Percentiles rank a stretch among this genome's conserved stretches.
phyloP scores from a whole-genome alignment of 1,284 basidiomycete species.

The Trichosporon sp. region DNA sequence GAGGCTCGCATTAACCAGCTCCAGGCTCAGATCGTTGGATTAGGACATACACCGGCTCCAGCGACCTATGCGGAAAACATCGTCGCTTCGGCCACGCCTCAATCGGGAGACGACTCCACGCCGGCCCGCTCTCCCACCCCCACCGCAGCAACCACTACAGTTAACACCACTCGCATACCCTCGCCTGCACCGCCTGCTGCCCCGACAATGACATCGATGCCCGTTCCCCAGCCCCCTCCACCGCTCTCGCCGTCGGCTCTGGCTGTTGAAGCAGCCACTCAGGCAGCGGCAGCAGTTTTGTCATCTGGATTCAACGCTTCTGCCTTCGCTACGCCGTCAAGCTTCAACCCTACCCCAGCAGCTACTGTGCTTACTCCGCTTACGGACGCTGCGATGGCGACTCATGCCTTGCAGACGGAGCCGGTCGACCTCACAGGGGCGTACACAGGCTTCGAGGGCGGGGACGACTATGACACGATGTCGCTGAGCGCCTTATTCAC shows the following conservation, averaged over 20 bases:
- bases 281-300: neutral
- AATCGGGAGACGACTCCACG: neutral
- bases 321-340: neutral
- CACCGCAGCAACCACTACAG: too few relatives aligned
- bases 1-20: neutral
- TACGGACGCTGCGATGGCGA: neutral
- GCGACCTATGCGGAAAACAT: neutral
- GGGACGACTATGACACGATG: constrained; percentile 14
- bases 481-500: constrained; percentile 16
- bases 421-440: constrained; percentile 1
- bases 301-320: neutral
- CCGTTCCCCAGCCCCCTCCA: too few relatives aligned
- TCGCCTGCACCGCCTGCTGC: too few relatives aligned
- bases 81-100: neutral
- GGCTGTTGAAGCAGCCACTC: neutral
- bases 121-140: too few relatives aligned
- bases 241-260: neutral
- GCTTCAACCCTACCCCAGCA: neutral
- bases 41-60: neutral
- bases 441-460: neutral
- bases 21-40: neutral
- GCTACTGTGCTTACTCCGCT: neutral
- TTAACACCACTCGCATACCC: too few relatives aligned
- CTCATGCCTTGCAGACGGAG: neutral
- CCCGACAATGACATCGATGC: too few relatives aligned